Evolutionary conservation across 1,284 basidiomycete species (phyloP).

Genomic region (Cryptococcus maquisensis): DNA sequence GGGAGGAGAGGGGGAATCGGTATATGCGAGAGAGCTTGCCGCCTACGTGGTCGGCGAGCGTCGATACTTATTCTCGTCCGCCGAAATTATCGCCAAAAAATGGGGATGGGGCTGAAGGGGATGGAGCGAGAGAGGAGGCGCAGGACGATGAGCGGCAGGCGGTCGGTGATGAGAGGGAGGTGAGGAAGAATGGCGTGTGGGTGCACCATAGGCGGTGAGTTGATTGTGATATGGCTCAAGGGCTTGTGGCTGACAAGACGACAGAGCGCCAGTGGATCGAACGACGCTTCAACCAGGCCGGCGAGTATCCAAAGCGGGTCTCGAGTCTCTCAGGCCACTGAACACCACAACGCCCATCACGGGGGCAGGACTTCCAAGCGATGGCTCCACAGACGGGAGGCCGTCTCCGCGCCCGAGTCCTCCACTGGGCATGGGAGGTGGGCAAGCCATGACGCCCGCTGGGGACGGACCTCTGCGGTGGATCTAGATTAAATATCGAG

Average conservation of each 20-base stretch:
- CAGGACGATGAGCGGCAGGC: conserved; percentile 11
- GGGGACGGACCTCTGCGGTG: conserved; percentile 23
- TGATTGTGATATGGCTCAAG: not conserved
- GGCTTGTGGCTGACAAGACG: not conserved
- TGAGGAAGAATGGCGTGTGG: conserved; percentile 79
- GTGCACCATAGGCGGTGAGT: conserved; percentile 63
- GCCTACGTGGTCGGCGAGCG: conserved; percentile 50
- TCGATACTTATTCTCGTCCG: conserved; percentile 17
- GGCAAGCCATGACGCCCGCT: conserved; percentile 19
- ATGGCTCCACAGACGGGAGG: not conserved
- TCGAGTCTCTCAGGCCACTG: conserved; percentile 58
- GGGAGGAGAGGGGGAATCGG: conserved; percentile 47
- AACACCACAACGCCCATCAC: conserved; percentile 1
- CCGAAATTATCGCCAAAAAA: conserved; percentile 6
- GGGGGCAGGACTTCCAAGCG: not conserved
- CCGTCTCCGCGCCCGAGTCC: conserved; percentile 13
- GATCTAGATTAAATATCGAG: conserved; percentile 11
- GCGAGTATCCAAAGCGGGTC: conserved; percentile 80
- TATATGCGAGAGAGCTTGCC: conserved; percentile 68
- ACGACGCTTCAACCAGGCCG: conserved; percentile 77
- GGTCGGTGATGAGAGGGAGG: conserved; percentile 53
- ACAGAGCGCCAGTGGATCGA: conserved; percentile 71
- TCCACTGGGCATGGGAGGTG: conserved; percentile 1
- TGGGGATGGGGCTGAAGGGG: not conserved
- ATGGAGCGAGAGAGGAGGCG: conserved; percentile 6